Base-by-base conservation (phyloP, 1,284 basidiomycete species). In the Macrocystidia cucumis region DNA sequence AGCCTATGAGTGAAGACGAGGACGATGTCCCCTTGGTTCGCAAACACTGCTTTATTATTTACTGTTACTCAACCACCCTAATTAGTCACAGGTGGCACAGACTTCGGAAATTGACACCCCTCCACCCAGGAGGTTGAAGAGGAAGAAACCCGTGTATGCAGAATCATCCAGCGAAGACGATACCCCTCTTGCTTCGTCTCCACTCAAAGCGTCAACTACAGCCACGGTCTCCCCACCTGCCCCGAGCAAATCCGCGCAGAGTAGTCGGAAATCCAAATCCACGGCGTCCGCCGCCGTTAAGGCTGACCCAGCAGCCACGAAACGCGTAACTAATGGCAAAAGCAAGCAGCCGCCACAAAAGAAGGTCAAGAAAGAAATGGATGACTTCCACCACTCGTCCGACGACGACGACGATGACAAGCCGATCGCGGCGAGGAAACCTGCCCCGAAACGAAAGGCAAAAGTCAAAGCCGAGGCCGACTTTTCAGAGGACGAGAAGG, bases 141-240 rank as follows among this genome's bases (percentile, higher is more conserved):
- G 78, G 50, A 79, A 78, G 62, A 72, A 70, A 47, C 52, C 62
- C 11, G 49, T 57, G 9, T 63, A 66, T 37, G 61, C 60, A 12
- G 68, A 70, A 41, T 69, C 73, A 22, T 75, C 73, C 26, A 81
- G 76, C 47, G 80, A 80, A n/a, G 79, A 83, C 44, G 80, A 85
- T 42, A 63, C 61, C 17, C 81, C 81, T 28, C 69, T 86, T 29
- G 80, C 80, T 32, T 80, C 78, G 25, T 81, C 81, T 18, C 78
- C 79, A 13, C 63, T 59, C 7, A 84, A 82, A 57, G 62, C 59
- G 38, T 41, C 53, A 23, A 59, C 57, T 42, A 59, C 67, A 19
- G 56, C 60, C 34, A 57, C 64, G 7, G 55, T 62, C 12, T 51
- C 59, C 20, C 67, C 63, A 58, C 63, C 64, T 18, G 65, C 69